A percentile compares a stretch with the other conserved stretches of the same genome.
These are phyloP conservation scores for Ophidiomyces ophidiicola DNA, from an alignment of 2,329 filamentous ascomycete genomes.

Conservation along the genomic window DNA sequence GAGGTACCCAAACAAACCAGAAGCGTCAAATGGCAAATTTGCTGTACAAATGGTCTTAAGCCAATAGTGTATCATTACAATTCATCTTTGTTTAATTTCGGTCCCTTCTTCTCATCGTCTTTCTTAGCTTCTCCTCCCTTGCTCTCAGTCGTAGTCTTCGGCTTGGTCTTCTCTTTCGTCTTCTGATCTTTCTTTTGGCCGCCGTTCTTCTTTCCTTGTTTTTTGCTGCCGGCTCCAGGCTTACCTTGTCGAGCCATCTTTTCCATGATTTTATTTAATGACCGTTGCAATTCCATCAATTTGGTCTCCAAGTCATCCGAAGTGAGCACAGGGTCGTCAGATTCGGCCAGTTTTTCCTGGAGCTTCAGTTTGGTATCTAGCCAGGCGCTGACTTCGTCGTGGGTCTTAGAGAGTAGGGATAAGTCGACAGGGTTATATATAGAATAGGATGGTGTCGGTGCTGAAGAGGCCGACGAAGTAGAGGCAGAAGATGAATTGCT, in stretches of 20 bases:
- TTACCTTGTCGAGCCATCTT: conserved; percentile 38
- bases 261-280: conserved; percentile 59
- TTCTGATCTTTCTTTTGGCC: conserved; percentile 20
- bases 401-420: conserved; percentile 48
- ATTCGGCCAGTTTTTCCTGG: conserved; percentile 57
- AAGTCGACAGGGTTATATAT: conserved; percentile 65
- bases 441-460: conserved; percentile 45
- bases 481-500: conserved; percentile 34
- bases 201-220: conserved; percentile 17
- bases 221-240: conserved; percentile 19
- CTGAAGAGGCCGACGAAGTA: conserved; percentile 27
- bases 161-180: conserved; percentile 19
- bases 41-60: not conserved
- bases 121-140: conserved; percentile 19
- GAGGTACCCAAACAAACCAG: too few relatives aligned
- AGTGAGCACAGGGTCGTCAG: conserved; percentile 63
- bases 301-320: conserved; percentile 59
- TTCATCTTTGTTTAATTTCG: conserved; percentile 13
- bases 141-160: conserved; percentile 21
- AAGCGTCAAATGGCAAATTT: too few relatives aligned
- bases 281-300: conserved; percentile 57
- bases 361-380: conserved; percentile 56
- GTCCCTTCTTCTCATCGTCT: conserved; percentile 5
- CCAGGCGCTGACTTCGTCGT: conserved; percentile 57
- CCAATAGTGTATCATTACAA: conserved; percentile 9